Conservation (phyloP, 768 basidiomycete species). For the Phallus indusiatus region DNA sequence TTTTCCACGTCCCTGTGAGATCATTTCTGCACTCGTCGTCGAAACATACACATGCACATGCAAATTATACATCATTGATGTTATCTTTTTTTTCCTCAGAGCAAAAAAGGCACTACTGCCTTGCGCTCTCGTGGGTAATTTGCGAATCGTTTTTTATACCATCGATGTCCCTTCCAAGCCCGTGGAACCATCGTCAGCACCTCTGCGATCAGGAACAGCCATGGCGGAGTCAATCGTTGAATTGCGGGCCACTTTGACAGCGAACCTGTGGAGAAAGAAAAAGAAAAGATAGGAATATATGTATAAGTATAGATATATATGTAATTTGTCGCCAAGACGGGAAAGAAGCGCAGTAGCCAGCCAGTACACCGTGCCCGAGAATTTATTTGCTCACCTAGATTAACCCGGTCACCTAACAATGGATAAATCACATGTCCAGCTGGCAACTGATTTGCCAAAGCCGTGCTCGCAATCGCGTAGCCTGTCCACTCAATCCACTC, state of each 20-base stretch:
- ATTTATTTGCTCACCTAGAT: conserved; percentile 11
- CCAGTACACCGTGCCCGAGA: conserved; percentile 7
- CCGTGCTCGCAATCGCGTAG: conserved; percentile 62
- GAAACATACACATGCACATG: not conserved
- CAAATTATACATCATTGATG: not conserved
- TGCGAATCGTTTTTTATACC: conserved; percentile 75
- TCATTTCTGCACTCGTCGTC: not conserved
- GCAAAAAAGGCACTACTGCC: conserved; percentile 69
- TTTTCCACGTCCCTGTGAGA: not conserved
- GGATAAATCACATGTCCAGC: conserved; percentile 13
- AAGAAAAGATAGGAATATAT: not conserved
- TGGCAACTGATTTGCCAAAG: conserved; percentile 33
- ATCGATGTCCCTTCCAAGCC: conserved; percentile 70
- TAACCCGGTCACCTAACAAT: conserved; percentile 8
- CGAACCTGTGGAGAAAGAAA: not conserved
- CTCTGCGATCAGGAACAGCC: conserved; percentile 69
- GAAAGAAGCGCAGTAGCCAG: conserved; percentile 19
- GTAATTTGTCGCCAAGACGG: conserved; percentile 15
- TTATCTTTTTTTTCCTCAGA: conserved; percentile 27
- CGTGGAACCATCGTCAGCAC: conserved; percentile 72
- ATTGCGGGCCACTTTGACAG: not conserved
- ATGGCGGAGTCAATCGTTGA: conserved; percentile 51
- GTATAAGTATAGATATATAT: conserved; percentile 14
- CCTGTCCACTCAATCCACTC: conserved; percentile 96
- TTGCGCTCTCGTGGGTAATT: conserved; percentile 73